These are phyloP conservation scores for Boeremia exigua DNA, from an alignment of 2,329 filamentous ascomycete species.

Conservation along the genomic window DNA sequence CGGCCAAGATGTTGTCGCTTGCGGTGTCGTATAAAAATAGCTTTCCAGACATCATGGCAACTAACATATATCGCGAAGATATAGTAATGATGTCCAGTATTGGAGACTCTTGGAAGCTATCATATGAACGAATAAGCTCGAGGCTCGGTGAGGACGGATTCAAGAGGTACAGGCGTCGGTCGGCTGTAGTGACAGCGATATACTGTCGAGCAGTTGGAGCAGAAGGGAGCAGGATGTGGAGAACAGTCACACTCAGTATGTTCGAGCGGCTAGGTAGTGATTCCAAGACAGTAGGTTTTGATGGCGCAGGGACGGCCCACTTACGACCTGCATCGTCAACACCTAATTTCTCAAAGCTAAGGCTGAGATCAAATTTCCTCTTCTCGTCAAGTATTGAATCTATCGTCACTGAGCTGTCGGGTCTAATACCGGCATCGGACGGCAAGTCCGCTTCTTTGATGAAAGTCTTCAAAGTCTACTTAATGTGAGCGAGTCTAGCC, in stretches of 20 bases:
- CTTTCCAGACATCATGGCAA: slow-evolving; percentile 66
- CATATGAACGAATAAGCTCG: slow-evolving; percentile 44
- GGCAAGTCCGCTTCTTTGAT: slow-evolving; percentile 62
- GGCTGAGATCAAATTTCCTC: slow-evolving; percentile 61
- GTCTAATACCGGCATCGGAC: slow-evolving; percentile 53
- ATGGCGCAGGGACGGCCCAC: slow-evolving; percentile 58
- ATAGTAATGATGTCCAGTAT: slow-evolving; percentile 59
- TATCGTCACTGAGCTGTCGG: slow-evolving; percentile 59
- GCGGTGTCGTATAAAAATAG: slow-evolving; percentile 55
- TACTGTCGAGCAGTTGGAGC: slow-evolving; percentile 26
- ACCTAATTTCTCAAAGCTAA: slow-evolving; percentile 62
- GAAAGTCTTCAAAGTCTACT: slow-evolving; percentile 63
- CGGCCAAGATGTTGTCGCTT: slow-evolving; percentile 51
- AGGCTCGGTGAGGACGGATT: slow-evolving; percentile 41
- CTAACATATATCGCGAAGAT: slow-evolving; percentile 54
- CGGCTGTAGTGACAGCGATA: slow-evolving; percentile 46
- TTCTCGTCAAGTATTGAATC: slow-evolving; percentile 68
- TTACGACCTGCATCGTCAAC: slow-evolving; percentile 49
- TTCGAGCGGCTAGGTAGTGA: slow-evolving; percentile 59
- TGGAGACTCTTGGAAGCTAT: slow-evolving; percentile 58
- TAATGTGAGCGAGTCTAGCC: slow-evolving; percentile 14
- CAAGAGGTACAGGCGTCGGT: slow-evolving; percentile 56
- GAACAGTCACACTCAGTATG: slow-evolving; percentile 58
- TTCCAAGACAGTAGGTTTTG: slow-evolving; percentile 49
- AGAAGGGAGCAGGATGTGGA: slow-evolving; percentile 39